Evolutionary conservation across 108 stramenopile genomes (phyloP).

Genomic region (Stephanodiscus triporus): DNA sequence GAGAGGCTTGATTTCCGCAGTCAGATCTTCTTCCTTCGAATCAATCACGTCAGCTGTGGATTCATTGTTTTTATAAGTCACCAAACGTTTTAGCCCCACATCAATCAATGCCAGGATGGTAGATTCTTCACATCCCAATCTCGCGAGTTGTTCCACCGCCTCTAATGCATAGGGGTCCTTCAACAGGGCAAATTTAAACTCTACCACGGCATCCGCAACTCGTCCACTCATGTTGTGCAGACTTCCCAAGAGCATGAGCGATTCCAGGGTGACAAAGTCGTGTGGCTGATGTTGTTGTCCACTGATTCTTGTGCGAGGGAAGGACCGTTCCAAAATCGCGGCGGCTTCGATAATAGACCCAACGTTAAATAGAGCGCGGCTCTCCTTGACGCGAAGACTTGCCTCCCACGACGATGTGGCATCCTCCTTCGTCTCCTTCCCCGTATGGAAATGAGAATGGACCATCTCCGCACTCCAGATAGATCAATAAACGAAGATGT

Average conservation of each 20-base stretch:
- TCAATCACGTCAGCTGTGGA: not conserved
- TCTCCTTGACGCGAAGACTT: slow-evolving; percentile 72
- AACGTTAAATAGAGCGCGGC: slow-evolving; percentile 63
- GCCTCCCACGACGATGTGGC: slow-evolving; percentile 45
- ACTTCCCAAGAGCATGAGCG: slow-evolving; percentile 73
- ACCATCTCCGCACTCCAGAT: slow-evolving; percentile 2
- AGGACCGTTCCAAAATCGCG: slow-evolving; percentile 69
- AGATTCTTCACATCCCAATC: slow-evolving; percentile 52
- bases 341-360: slow-evolving; percentile 75
- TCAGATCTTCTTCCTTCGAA: not conserved
- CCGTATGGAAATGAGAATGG: slow-evolving; percentile 2
- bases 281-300: slow-evolving; percentile 11
- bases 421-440: not conserved
- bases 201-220: slow-evolving; percentile 51
- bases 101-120: slow-evolving; percentile 27
- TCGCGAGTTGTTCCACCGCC: slow-evolving; percentile 65
- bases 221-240: slow-evolving; percentile 61
- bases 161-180: slow-evolving; percentile 76
- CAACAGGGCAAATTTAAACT: slow-evolving; percentile 60
- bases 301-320: slow-evolving; percentile 39
- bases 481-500: not conserved
- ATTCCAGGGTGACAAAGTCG: slow-evolving; percentile 43
- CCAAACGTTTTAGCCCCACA: slow-evolving; percentile 17
- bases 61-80: slow-evolving; percentile 7
- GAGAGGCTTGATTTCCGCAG: slow-evolving; percentile 10